Evolutionary conservation across 306 rosid genomes (phyloP).

Genomic region (Vicia villosa): DNA sequence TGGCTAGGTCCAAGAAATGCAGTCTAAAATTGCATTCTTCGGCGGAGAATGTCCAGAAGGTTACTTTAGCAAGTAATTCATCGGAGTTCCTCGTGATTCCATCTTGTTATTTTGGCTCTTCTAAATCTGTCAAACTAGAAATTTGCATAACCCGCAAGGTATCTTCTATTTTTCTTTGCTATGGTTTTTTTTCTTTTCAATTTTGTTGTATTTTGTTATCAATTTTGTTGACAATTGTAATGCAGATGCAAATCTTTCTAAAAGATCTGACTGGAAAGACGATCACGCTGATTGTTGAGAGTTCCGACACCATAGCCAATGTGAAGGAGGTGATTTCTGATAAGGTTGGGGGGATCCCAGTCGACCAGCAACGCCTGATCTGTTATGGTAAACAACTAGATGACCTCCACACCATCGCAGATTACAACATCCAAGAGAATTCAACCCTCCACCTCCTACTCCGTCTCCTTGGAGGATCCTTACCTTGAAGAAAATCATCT

Average conservation of each 20-base stretch:
- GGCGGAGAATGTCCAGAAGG: not conserved
- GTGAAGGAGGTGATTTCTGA: not conserved
- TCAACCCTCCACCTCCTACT: not conserved
- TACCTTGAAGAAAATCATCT: not conserved
- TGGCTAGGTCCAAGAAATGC: not conserved
- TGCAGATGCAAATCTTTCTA: too few species aligned
- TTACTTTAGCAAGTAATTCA: not conserved
- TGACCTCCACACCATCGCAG: not conserved
- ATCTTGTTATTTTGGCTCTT: not conserved
- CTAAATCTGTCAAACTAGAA: not conserved
- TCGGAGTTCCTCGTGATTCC: not conserved
- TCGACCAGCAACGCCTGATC: not conserved
- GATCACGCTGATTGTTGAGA: too few species aligned
- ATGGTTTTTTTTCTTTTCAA: too few species aligned
- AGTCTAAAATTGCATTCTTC: not conserved
- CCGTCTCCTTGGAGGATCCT: not conserved
- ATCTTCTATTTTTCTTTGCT: not conserved
- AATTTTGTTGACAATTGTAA: too few species aligned
- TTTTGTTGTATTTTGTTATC: too few species aligned
- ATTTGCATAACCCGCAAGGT: not conserved
- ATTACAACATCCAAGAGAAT: too few species aligned
- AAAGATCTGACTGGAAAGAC: not conserved
- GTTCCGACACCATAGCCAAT: not conserved
- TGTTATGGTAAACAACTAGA: not conserved
- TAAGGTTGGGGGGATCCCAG: not conserved